Base-by-base conservation (phyloP, 331 rosid genomes). In the Pyracantha coccinea region DNA sequence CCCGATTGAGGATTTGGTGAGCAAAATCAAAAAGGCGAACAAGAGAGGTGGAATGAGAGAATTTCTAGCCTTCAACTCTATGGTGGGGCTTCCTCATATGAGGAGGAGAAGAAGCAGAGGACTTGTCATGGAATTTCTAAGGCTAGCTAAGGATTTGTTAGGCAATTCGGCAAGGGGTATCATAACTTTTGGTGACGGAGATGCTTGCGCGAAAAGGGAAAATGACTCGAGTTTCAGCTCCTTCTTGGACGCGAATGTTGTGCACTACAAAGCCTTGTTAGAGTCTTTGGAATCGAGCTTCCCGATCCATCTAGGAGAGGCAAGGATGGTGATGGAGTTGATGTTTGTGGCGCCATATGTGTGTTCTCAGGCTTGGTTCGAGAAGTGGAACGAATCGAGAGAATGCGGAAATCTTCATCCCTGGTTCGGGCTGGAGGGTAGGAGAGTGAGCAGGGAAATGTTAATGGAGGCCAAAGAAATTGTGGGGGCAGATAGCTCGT, bases 21-120 rank as follows among this genome's bases (percentile, higher is more conserved):
- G 53, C 33, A 86, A 83, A 59, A 20, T 83, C 4, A 81, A 81
- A 68, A 83, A 68, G 54, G 60, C 58, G 74, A 82, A 71, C 55
- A 84, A 76, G 83, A 84, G 41, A 29, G 82, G 54, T 21, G 74
- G 64, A 61, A 82, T 16, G 25, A 77, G 24, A 76, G 80, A 76
- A 62, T 86, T 85, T 60, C 55, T 89, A 24, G 92, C 78, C 62
- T 89, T 91, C 15, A 89, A 91, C 71, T 86, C 81, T n/a, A 83
- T 81, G 81, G 68, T 73, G 2, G 82, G 72, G 31, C 84, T 91
- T 3, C 85, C 89, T 20, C 91, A 87, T 45, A 78, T 83, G 94
- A 63, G 84, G 25, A 79, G 75, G 38, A 55, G 27, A 12, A 81
- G 82, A 66, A 86, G 75, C 21, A 78, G 81, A 83, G 85, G 54